Evolutionary conservation across 805 yeast species (phyloP), one percentile per base, ranked within the genome.

Genomic region (Pichia gijzeniarum): DNA sequence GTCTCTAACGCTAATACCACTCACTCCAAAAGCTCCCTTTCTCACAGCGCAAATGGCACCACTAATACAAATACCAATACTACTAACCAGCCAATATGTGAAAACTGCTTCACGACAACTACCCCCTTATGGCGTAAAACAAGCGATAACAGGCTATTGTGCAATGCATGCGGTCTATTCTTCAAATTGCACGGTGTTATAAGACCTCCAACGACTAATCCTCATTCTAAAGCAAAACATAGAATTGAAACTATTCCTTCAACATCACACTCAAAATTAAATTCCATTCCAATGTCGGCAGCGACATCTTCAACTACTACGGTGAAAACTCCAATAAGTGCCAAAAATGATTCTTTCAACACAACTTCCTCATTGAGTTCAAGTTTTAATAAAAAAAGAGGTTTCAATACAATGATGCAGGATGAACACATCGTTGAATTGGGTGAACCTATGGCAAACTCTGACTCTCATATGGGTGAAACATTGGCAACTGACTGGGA

Each of bases 111-210:
- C 56, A 90, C 97, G 1, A 82, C 89, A 35, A 88, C 95, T 4
- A 90, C 97, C 2, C 97, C 97, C 1, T 71, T 90, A 16, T 90
- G 97, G 97, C 76, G 97, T 59, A 75, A 96, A 52, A 64, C 68
- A 9, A 95, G 87, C 53, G 80, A 85, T 20, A 91, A 90, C 25
- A 77, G 80, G 55, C 85, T 89, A 32, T 73, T 90, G 35, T 90
- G 97, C 62, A 90, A 90, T 66, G 97, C 97, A 2, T 88, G 96
- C 69, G 96, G 96, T 0, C 69, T 88, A 46, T 88, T 89, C 57
- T 72, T 87, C 54, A 90, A 90, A 68, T 72, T 90, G 32, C 97
- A 90, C 61, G 96, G 96, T 34, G 67, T 60, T 16, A 60, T 61
- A 14, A 54, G 68, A 44, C 66, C 67, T 20, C 56, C 50, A 14